A percentile compares a stretch with the other conserved stretches of the same genome.
These are phyloP conservation scores for Malbranchea zuffiana DNA, from an alignment of 2,329 filamentous ascomycete species.

Conservation along the genomic window DNA sequence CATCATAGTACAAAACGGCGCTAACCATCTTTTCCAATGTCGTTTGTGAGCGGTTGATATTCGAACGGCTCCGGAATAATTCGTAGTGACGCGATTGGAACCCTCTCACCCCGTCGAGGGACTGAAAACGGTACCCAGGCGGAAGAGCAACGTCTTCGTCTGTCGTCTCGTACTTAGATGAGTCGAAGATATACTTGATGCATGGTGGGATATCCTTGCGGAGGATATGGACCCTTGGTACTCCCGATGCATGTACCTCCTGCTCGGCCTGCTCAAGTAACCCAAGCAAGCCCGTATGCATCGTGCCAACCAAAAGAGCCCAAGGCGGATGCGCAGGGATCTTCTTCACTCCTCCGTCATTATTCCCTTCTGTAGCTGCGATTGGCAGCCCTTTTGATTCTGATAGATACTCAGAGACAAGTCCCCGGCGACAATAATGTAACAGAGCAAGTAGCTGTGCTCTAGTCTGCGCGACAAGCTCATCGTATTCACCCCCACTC, in stretches of 20 bases:
- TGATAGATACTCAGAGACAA: constrained; percentile 22
- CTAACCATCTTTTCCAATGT: constrained; percentile 25
- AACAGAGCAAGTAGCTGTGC: constrained; percentile 23
- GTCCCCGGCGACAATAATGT: constrained; percentile 18
- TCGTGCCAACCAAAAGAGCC: constrained; percentile 28
- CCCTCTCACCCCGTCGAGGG: constrained; percentile 19
- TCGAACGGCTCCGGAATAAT: constrained; percentile 30
- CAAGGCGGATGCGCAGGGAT: constrained; percentile 19
- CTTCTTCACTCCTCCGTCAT: no score
- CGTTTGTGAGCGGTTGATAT: constrained; percentile 28
- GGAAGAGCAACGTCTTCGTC: constrained; percentile 17
- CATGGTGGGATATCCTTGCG: constrained; percentile 24
- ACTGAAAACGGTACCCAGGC: constrained; percentile 24
- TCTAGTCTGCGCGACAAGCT: constrained; percentile 9
- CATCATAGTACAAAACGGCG: constrained; percentile 25
- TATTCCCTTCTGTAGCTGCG: neutral
- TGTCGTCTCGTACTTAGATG: constrained; percentile 13
- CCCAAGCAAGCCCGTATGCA: constrained; percentile 27
- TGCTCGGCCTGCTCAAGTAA: constrained; percentile 12
- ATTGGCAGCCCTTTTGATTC: constrained; percentile 5
- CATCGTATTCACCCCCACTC: neutral
- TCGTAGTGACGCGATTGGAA: constrained; percentile 25
- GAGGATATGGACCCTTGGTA: constrained; percentile 19
- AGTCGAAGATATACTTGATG: constrained; percentile 29
- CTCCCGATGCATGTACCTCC: constrained; percentile 12